phyloP scores from a whole-genome alignment of 2,329 filamentous ascomycete genomes.

The Apiospora koreana region DNA sequence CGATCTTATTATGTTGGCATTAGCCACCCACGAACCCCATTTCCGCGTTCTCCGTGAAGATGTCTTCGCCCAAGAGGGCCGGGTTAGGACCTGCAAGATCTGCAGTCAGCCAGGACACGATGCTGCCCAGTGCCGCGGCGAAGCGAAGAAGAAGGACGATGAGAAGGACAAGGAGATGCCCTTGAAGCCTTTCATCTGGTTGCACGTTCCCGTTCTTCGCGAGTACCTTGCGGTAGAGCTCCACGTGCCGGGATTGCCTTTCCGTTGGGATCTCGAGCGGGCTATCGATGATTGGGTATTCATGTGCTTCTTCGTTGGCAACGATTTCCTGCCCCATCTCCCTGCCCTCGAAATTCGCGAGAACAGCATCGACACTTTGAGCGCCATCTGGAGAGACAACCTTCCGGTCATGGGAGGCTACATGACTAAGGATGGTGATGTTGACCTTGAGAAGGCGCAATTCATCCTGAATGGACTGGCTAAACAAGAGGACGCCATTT shows the following conservation, averaged over 20 bases:
- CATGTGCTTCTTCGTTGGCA: constrained; percentile 98
- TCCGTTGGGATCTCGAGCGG: constrained; percentile 89
- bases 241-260: constrained; percentile 77
- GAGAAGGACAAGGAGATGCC: constrained; percentile 73
- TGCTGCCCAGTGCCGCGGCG: constrained; percentile 79
- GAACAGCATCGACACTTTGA: constrained; percentile 93
- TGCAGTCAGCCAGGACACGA: constrained; percentile 94
- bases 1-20: constrained; percentile 96
- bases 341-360: constrained; percentile 97
- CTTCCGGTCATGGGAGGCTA: constrained; percentile 91
- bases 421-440: constrained; percentile 90
- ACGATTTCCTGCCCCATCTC: constrained; percentile 96
- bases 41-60: constrained; percentile 96
- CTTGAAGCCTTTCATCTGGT: constrained; percentile 96
- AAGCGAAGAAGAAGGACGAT: constrained; percentile 74
- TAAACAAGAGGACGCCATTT: constrained; percentile 92
- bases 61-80: constrained; percentile 89
- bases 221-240: constrained; percentile 94
- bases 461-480: constrained; percentile 85
- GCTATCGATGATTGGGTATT: constrained; percentile 98
- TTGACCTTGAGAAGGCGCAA: constrained; percentile 85
- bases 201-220: constrained; percentile 86
- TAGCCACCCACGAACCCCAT: constrained; percentile 95
- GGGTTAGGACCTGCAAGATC: constrained; percentile 77
- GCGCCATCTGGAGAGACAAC: constrained; percentile 96